Evolutionary conservation across 306 rosid genomes (phyloP).

Genomic region (Arachis hypogaea): DNA sequence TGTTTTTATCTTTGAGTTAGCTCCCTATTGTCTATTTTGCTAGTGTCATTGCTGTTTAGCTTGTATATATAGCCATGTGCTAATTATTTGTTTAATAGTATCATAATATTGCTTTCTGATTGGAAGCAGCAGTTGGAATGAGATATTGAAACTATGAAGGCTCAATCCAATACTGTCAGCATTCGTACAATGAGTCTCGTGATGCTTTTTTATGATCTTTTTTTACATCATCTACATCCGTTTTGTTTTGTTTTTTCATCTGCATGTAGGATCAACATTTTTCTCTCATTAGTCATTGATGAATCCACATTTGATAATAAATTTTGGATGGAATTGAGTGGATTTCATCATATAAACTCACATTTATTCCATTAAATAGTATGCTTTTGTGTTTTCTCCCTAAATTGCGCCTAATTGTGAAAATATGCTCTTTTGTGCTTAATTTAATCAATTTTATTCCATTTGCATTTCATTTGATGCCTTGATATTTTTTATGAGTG

Average conservation of each 20-base stretch:
- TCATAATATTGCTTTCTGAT: slow-evolving; percentile 55
- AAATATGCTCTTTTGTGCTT: too few relatives aligned
- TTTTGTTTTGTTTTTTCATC: neutral
- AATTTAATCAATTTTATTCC: too few relatives aligned
- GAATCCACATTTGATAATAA: too few relatives aligned
- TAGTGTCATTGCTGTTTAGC: slow-evolving; percentile 26
- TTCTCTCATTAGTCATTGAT: neutral
- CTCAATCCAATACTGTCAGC: slow-evolving; percentile 71
- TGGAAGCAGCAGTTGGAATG: slow-evolving; percentile 91
- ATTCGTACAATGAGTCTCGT: slow-evolving; percentile 67
- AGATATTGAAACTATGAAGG: slow-evolving; percentile 85
- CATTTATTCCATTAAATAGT: too few relatives aligned
- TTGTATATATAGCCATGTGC: neutral
- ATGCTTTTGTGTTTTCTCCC: too few relatives aligned
- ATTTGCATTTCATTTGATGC: too few relatives aligned
- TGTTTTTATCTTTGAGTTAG: slow-evolving; percentile 29
- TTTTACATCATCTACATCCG: slow-evolving; percentile 12
- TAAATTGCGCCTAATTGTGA: too few relatives aligned
- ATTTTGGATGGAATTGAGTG: too few relatives aligned
- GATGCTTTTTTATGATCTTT: slow-evolving; percentile 2
- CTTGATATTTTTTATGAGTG: too few relatives aligned
- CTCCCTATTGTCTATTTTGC: slow-evolving; percentile 29
- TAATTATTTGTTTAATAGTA: too few relatives aligned
- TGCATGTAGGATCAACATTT: neutral
- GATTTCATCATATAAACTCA: too few relatives aligned